A percentile compares a stretch with the other conserved stretches of the same genome.
Conservation (phyloP, 2,329 filamentous ascomycete species). For the Epichloe scottii region DNA sequence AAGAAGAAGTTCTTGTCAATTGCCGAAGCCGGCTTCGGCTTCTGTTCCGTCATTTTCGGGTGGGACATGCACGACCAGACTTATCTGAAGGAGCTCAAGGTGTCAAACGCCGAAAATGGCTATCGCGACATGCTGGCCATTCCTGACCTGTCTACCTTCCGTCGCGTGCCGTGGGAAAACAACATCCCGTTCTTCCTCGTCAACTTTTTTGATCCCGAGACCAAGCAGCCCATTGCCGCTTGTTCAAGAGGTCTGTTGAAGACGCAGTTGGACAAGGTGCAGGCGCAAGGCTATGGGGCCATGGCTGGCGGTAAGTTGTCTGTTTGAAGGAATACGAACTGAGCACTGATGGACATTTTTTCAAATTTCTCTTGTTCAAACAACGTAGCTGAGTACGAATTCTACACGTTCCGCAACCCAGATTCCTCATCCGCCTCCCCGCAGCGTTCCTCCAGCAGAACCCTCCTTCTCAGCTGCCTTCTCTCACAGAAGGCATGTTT, state of each 20-base stretch:
- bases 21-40: conserved; percentile 71
- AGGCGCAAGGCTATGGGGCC: conserved; percentile 58
- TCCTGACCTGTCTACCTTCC: conserved; percentile 64
- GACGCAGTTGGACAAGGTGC: conserved; percentile 53
- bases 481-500: conserved; percentile 89
- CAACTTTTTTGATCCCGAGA: conserved; percentile 74
- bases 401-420: conserved; percentile 78
- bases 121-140: conserved; percentile 77
- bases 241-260: conserved; percentile 70
- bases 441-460: conserved; percentile 64
- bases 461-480: conserved; percentile 58
- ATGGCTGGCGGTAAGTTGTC: conserved; percentile 70
- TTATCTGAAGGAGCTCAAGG: conserved; percentile 71
- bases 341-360: neutral
- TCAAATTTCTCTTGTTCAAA: neutral
- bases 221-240: conserved; percentile 55
- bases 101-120: conserved; percentile 84
- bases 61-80: conserved; percentile 97
- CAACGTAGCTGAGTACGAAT: conserved; percentile 76
- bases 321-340: neutral
- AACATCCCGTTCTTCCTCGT: conserved; percentile 77
- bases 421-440: conserved; percentile 44
- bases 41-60: conserved; percentile 88
- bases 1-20: conserved; percentile 88
- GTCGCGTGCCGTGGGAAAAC: conserved; percentile 84